Percentiles rank a stretch among this genome's conserved stretches.
phyloP scores from a whole-genome alignment of 208 protist genomes.

The Leishmania lainsoni region DNA sequence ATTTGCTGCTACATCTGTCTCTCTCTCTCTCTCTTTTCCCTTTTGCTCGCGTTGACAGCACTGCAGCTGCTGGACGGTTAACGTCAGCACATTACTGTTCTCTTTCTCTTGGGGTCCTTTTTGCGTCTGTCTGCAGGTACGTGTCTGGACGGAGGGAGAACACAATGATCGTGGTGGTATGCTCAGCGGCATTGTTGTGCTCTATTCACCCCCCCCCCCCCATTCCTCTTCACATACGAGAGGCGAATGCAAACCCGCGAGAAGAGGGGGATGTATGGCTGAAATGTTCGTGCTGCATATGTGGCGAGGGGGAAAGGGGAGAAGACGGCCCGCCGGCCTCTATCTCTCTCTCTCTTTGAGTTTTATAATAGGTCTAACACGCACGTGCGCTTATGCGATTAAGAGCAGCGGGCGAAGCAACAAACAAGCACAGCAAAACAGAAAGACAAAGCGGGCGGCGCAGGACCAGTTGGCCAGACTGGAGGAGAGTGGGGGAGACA shows the following conservation, averaged over 20 bases:
- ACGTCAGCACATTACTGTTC: neutral
- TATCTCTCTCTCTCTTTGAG: neutral
- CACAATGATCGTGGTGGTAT: neutral
- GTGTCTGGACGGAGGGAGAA: neutral
- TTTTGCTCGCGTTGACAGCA: neutral
- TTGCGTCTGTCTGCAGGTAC: neutral
- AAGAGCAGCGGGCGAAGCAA: neutral
- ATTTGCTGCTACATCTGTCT: neutral
- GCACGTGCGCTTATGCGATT: neutral
- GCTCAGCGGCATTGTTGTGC: neutral
- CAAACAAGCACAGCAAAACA: neutral
- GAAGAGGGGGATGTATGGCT: neutral
- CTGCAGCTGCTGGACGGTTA: neutral
- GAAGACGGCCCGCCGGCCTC: neutral
- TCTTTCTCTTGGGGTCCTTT: neutral
- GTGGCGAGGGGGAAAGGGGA: neutral
- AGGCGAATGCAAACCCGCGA: neutral
- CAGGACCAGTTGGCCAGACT: neutral
- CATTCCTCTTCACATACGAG: neutral
- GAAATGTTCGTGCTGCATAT: neutral
- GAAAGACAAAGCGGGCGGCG: neutral
- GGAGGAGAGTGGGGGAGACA: neutral
- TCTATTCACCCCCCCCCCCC: neutral
- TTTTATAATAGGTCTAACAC: conserved; percentile 5
- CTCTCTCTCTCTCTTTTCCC: neutral